Evolutionary conservation across 2,329 filamentous ascomycete species (phyloP), one percentile per base, ranked within the genome.

Genomic region (Tetracladium maxilliforme): DNA sequence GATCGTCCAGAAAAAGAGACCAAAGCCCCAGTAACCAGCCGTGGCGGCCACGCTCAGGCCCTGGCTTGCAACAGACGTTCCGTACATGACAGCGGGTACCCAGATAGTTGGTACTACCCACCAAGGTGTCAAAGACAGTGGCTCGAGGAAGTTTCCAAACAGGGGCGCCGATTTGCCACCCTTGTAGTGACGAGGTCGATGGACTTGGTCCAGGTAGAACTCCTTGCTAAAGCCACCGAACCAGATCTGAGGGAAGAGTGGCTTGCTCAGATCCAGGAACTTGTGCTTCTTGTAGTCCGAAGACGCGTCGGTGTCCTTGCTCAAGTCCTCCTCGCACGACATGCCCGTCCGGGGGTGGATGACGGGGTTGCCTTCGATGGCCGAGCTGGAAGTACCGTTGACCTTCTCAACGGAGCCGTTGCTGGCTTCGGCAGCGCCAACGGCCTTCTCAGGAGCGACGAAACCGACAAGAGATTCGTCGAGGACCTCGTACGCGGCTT

Each of bases 111-210:
- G 90, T 8, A 98, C 64, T 22, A 92, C 49, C 71, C 77, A 98
- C 90, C 90, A 98, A 2, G 90, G 70, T 3, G 90, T 98, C 62
- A 86, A 79, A 49, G 76, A 86, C 30, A 98, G 57, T n/a, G 90
- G 90, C 55, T 98, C 90, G n/a, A 98, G 61, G 49, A 98, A 92
- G 55, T 98, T 95, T 31, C 90, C 90, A 52, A 98, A 98, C 14
- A 98, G 56, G 12, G 90, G 90, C 19, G 90, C 90, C 6, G 84
- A 94, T 33, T 73, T 72, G 30, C 90, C 90, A 36, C 87, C 87
- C 47, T 75, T 92, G 64, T 95, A 98, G 51, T 98, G 87, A 30
- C 90, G 74, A 11, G 90, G 90, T 22, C 90, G 76, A 48, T 98
- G 90, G 26, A 98, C 81, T 50, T 98, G 90, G 39, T 94, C 76